Evolutionary conservation across 1,284 basidiomycete species (phyloP), one percentile per base, ranked within the genome.

Genomic region (Ganoderma boninense): DNA sequence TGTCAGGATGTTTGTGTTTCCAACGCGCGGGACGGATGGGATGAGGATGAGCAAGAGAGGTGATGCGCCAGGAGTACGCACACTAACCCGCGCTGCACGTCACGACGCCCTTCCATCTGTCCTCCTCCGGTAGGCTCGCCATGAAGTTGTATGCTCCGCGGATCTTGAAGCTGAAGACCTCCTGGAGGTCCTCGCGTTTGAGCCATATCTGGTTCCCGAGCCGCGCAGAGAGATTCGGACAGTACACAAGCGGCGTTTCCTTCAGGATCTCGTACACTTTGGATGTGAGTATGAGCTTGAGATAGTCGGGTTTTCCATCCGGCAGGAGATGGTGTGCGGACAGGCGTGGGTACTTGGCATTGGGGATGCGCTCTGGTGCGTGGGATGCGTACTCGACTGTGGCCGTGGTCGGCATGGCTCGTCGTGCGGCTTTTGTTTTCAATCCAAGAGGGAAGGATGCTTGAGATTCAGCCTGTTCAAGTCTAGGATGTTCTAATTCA

Each of bases 71-170:
- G 64, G 67, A 69, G 75, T 84, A 88, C 84, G 85, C 86, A 86
- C 83, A 92, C 94, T 90, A 83, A 97, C 96, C 97, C 70, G 97
- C 98, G 79, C 95, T 97, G 80, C 97, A 99, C 54, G 98, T 99
- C 69, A 99, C 89, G 74, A 99, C 98, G 70, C 98, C 98, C 82
- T 97, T 97, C 94, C 95, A 96, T 74, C 97, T 90, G 77, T 99
- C 97, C 70, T 97, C 95, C 32, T 94, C 91, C 13, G 87, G 87
- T 59, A 99, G 85, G 81, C 90, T 90, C 7, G 95, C 95, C 98
- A 99, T 99, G 81, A 99, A 95, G 83, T 99, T 99, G 87, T 98
- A 99, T 23, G 98, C 98, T 32, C 98, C 98, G 10, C 98, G 87
- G 68, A 98, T 96, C 80, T 99, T 99, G 91, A 99, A 99, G 80